Evolutionary conservation across 2,329 filamentous ascomycete species (phyloP), one percentile per base, ranked within the genome.

Genomic region (Cladobotryum protrusum): DNA sequence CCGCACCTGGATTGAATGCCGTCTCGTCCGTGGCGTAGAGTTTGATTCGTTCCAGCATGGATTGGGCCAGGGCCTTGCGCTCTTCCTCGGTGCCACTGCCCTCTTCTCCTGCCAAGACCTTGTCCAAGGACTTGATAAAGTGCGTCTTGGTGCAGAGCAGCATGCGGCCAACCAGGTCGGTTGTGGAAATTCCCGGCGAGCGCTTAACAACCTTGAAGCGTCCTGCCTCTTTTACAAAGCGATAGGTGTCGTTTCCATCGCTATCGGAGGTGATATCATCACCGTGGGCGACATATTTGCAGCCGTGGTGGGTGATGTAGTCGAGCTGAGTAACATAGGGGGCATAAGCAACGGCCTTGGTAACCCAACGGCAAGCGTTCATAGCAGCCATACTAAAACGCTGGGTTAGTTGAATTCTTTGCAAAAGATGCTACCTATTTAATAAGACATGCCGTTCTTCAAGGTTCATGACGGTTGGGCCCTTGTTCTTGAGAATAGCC

Each of bases 121-220:
- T 80, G 58, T 85, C 78, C 40, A 96, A 76, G 0, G 86, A 91
- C 61, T 83, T 86, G 67, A 97, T 92, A 64, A 96, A 96, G 71
- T 99, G 93, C 18, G 83, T 87, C 64, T 85, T 86, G n/a, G 92
- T 97, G 74, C 91, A 96, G 14, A 97, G 77, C 61, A 99, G 76
- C 93, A 99, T 99, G 61, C 93, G 85, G 17, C 93, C 93, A 20
- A 99, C 93, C n/a, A 99, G 79, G 65, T 99, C 93, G 3, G 93
- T 99, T 2, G 93, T 99, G 9, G 89, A 96, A 63, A 99, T 99
- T 52, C 89, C 91, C 0, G 93, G 93, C 2, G 93, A 97, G 56
- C 93, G 82, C 73, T 95, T 96, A 42, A 99, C 93, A 15, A 99
- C 89, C 71, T 95, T 91, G 80, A 99, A 99, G 40, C 93, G 82